Conservation (phyloP, 148 eudicot species). For the Rhododendron mucronatum region DNA sequence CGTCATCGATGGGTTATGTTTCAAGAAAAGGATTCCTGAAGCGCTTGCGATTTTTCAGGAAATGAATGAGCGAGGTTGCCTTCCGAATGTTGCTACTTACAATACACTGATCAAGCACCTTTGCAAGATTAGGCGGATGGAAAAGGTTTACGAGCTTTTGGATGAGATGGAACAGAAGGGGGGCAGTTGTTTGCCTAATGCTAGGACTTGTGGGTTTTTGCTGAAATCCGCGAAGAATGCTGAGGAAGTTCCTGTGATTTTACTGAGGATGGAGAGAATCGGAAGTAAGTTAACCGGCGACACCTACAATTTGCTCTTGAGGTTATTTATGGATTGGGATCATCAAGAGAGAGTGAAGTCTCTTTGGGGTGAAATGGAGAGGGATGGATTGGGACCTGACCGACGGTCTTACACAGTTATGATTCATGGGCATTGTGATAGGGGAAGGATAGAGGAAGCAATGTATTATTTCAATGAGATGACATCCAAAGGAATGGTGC, state of each 20-base stretch:
- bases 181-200: constrained; percentile 52
- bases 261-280: constrained; percentile 55
- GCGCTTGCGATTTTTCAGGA: constrained; percentile 49
- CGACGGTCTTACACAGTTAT: constrained; percentile 67
- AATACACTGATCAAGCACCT: constrained; percentile 68
- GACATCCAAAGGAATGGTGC: constrained; percentile 59
- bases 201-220: constrained; percentile 49
- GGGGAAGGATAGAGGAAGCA: constrained; percentile 48
- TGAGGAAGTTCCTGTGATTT: constrained; percentile 49
- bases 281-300: constrained; percentile 54
- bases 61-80: constrained; percentile 54
- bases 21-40: constrained; percentile 71
- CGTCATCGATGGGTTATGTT: constrained; percentile 75
- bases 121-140: constrained; percentile 63
- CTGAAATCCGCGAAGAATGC: constrained; percentile 39
- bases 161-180: constrained; percentile 67
- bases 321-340: constrained; percentile 66
- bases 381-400: constrained; percentile 68
- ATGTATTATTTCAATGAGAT: constrained; percentile 52
- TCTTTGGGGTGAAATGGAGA: constrained; percentile 66
- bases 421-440: constrained; percentile 59
- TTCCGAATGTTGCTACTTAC: constrained; percentile 58
- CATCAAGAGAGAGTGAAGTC: constrained; percentile 38
- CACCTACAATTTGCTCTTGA: constrained; percentile 57
- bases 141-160: constrained; percentile 50